These are phyloP conservation scores for Barnettozyma populi DNA, from an alignment of 805 yeast genomes.

Conservation along the genomic window DNA sequence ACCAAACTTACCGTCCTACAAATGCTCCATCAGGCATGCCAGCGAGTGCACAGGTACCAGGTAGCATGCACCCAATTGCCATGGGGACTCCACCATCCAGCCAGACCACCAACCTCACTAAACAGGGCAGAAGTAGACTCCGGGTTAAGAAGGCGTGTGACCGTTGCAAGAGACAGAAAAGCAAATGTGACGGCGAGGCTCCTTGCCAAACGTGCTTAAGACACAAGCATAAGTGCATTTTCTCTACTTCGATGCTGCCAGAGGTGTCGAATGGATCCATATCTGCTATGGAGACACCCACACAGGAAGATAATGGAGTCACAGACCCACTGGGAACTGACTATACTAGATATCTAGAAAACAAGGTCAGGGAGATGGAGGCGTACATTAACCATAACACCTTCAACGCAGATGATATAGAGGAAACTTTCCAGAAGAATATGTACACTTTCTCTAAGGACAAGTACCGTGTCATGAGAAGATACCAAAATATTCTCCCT, in stretches of 20 bases:
- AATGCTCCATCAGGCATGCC: background rate
- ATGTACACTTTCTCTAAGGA: conserved; percentile 28
- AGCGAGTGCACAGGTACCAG: background rate
- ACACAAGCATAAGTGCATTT: conserved; percentile 12
- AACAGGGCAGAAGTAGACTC: conserved; percentile 6
- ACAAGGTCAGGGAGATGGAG: conserved; percentile 37
- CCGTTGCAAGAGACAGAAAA: conserved; percentile 49
- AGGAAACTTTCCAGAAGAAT: conserved; percentile 18
- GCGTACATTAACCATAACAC: conserved; percentile 10
- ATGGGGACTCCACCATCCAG: background rate
- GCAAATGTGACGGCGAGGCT: conserved; percentile 48
- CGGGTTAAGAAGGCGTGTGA: conserved; percentile 52
- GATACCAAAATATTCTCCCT: conserved; percentile 41
- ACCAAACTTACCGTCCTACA: background rate
- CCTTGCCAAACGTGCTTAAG: conserved; percentile 45
- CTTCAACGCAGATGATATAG: conserved; percentile 4
- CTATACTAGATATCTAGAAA: conserved; percentile 34
- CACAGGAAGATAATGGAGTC: background rate
- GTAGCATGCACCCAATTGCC: background rate
- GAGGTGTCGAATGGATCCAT: background rate
- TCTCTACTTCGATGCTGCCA: background rate
- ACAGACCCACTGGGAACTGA: background rate
- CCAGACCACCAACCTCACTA: conserved; percentile 3
- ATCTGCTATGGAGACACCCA: background rate
- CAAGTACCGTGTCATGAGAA: conserved; percentile 43